phyloP scores from a whole-genome alignment of 805 yeast genomes.

The Saccharomycopsis lassenensis region DNA sequence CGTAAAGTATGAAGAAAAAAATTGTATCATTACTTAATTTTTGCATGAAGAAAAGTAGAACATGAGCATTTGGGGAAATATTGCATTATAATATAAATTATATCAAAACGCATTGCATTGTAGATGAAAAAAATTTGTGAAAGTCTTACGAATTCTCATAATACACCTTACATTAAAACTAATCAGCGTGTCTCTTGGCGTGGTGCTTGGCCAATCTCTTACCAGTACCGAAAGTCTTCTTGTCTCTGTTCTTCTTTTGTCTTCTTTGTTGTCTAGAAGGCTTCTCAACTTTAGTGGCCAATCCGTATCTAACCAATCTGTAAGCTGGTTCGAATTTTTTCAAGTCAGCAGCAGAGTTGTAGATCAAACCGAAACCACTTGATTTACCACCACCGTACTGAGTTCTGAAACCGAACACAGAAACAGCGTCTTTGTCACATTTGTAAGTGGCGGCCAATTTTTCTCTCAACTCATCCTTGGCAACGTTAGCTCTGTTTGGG shows the following conservation, averaged over 20 bases:
- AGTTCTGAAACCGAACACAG: constrained; percentile 99
- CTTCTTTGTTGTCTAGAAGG: constrained; percentile 99
- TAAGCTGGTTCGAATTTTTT: constrained; percentile 98
- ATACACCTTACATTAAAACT: too few species aligned
- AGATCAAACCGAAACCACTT: constrained; percentile 97
- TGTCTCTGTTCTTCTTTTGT: constrained; percentile 99
- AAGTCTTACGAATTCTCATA: too few species aligned
- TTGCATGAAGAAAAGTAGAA: too few species aligned
- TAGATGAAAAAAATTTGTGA: too few species aligned
- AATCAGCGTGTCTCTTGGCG: constrained; percentile 85
- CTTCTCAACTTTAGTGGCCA: constrained; percentile 92
- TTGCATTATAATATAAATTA: too few species aligned
- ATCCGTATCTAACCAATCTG: constrained; percentile 98
- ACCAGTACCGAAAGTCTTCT: constrained; percentile 98
- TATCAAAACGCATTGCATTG: too few species aligned
- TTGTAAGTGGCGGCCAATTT: constrained; percentile 81
- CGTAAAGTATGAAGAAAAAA: too few species aligned
- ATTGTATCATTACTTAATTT: too few species aligned
- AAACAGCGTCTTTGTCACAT: constrained; percentile 86
- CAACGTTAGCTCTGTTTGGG: constrained; percentile 98
- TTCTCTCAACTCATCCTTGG: constrained; percentile 98
- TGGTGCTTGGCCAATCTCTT: constrained; percentile 85
- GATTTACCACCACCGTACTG: constrained; percentile 99
- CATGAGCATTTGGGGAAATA: too few species aligned
- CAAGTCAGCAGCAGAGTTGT: constrained; percentile 96